Conservation (phyloP, 2,329 filamentous ascomycete species). For the Parascedosporium putredinis region DNA sequence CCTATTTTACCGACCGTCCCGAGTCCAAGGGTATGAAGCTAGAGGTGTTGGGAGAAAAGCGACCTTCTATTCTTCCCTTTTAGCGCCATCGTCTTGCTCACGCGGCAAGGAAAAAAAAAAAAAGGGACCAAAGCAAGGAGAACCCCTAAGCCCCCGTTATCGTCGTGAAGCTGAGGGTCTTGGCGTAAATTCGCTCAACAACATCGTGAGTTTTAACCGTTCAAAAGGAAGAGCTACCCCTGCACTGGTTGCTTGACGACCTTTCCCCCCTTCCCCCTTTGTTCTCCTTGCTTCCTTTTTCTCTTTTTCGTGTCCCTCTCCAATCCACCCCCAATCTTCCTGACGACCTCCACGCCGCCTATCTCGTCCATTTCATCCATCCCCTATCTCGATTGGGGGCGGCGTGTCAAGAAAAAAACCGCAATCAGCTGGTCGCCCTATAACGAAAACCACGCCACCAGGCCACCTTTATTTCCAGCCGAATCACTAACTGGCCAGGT, state of each 20-base stretch:
- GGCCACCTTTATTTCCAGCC: neutral
- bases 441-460: neutral
- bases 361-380: neutral
- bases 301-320: neutral
- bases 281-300: too few relatives aligned
- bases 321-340: too few relatives aligned
- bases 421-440: neutral
- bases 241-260: too few relatives aligned
- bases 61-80: neutral
- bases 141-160: neutral
- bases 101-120: neutral
- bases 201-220: neutral
- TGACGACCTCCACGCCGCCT: too few relatives aligned
- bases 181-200: neutral
- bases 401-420: neutral
- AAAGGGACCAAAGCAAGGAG: too few relatives aligned
- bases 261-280: too few relatives aligned
- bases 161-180: neutral
- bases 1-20: too few relatives aligned
- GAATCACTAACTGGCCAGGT: neutral
- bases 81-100: neutral
- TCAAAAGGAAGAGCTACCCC: neutral
- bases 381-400: neutral
- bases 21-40: too few relatives aligned
- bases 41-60: too few relatives aligned